Percentiles rank a stretch among this genome's conserved stretches.
Conservation (phyloP, 495 filamentous ascomycete species). For the Alectoria sarmentosa region DNA sequence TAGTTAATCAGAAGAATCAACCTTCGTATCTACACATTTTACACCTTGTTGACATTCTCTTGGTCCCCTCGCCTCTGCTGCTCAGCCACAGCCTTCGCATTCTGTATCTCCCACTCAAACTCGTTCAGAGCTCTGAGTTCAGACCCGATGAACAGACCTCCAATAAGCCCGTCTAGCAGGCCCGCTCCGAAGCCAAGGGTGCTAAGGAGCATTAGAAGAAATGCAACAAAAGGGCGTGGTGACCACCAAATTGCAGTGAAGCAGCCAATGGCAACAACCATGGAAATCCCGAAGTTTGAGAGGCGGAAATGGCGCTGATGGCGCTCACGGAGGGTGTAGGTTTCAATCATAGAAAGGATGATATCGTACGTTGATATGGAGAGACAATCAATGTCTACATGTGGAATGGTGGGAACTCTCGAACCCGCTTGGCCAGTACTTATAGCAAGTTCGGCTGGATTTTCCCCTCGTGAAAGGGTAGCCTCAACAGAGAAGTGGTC, state of each 20-base stretch:
- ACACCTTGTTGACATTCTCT: background rate
- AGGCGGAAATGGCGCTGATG: constrained; percentile 63
- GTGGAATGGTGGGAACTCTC: background rate
- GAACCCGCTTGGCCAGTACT: constrained; percentile 1
- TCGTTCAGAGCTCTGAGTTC: constrained; percentile 83
- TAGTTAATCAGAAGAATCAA: too few species aligned
- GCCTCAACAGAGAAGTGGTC: constrained; percentile 88
- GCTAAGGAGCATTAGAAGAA: constrained; percentile 71
- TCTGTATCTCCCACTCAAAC: constrained; percentile 89
- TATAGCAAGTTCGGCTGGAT: constrained; percentile 2
- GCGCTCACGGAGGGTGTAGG: constrained; percentile 60
- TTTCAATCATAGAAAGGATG: constrained; percentile 59
- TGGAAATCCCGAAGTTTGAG: constrained; percentile 60
- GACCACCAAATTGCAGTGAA: constrained; percentile 81
- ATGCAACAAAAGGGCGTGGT: constrained; percentile 64
- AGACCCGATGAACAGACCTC: constrained; percentile 73
- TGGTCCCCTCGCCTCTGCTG: background rate
- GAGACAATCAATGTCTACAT: constrained; percentile 22
- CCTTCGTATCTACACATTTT: too few species aligned
- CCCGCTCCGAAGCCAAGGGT: constrained; percentile 70
- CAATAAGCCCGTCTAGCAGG: constrained; percentile 75
- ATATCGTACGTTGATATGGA: constrained; percentile 58
- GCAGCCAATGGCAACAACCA: constrained; percentile 61
- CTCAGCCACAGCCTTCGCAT: constrained; percentile 42
- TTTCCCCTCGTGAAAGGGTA: constrained; percentile 36